Conservation (phyloP, 306 rosid species). For the Vachellia collinsii region DNA sequence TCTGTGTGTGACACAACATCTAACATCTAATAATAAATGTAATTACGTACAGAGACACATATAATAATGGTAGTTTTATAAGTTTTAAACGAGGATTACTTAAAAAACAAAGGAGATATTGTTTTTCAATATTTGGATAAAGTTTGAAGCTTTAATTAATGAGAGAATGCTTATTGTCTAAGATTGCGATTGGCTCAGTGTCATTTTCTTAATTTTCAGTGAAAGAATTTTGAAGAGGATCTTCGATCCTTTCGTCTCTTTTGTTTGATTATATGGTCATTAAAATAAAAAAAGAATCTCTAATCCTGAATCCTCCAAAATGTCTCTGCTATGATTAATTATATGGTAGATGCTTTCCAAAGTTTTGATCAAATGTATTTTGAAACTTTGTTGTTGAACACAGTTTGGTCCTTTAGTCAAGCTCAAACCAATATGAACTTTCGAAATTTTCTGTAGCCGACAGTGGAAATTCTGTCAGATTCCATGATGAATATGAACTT, state of each 20-base stretch:
- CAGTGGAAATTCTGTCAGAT: no score
- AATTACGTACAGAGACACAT: not conserved
- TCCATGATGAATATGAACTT: no score
- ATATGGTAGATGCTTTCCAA: not conserved
- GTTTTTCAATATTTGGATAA: not conserved
- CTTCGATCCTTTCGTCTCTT: not conserved
- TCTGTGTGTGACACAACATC: not conserved
- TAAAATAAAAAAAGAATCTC: not conserved
- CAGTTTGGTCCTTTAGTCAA: no score
- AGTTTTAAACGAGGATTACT: not conserved
- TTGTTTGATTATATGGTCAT: not conserved
- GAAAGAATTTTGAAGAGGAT: slow-evolving; percentile 8
- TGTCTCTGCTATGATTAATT: no score
- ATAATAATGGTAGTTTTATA: not conserved
- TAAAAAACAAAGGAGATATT: not conserved
- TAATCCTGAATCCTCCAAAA: not conserved
- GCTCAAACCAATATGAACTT: no score
- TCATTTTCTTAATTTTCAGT: not conserved
- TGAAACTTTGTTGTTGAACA: no score
- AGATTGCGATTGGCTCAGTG: not conserved
- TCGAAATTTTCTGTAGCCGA: no score
- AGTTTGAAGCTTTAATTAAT: not conserved
- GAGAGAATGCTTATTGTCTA: not conserved
- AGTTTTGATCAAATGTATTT: no score
- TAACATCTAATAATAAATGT: not conserved